These are phyloP conservation scores for Grosmannia huntii DNA, from an alignment of 2,329 filamentous ascomycete species.

Conservation along the genomic window DNA sequence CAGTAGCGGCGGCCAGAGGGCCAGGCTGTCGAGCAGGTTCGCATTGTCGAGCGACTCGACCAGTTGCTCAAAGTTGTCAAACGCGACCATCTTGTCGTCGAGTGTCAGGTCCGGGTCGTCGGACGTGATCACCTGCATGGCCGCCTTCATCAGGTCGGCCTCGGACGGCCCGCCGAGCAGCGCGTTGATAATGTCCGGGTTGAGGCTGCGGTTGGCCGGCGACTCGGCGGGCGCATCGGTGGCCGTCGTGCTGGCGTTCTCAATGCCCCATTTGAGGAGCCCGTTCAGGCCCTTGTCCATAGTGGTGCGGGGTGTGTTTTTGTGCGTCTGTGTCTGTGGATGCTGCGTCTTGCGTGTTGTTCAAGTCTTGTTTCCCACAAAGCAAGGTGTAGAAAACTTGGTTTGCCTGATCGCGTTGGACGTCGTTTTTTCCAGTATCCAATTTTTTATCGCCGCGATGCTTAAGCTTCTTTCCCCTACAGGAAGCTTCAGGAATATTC, in stretches of 20 bases:
- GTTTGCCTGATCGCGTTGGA: too few species aligned
- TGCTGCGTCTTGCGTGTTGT: background rate
- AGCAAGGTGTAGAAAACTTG: too few species aligned
- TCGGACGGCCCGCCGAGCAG: constrained; percentile 79
- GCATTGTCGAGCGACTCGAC: constrained; percentile 93
- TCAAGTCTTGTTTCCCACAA: background rate
- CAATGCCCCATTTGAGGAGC: constrained; percentile 26
- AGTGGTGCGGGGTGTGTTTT: background rate
- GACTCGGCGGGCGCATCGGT: constrained; percentile 14
- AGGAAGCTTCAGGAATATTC: constrained; percentile 25
- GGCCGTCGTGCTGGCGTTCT: constrained; percentile 13
- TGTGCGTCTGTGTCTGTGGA: background rate
- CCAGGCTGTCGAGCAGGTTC: constrained; percentile 73
- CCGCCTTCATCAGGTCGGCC: constrained; percentile 78
- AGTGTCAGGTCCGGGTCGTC: constrained; percentile 47
- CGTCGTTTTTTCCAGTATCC: too few species aligned
- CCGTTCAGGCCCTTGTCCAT: constrained; percentile 23
- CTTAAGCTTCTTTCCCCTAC: constrained; percentile 14
- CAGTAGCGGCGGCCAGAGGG: constrained; percentile 73
- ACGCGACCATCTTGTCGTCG: constrained; percentile 68
- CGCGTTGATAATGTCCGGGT: constrained; percentile 56
- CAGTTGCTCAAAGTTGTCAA: constrained; percentile 90
- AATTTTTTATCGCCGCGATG: background rate
- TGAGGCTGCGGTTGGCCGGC: constrained; percentile 33
- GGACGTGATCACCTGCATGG: constrained; percentile 64